phyloP scores from a whole-genome alignment of 345 rosid genomes.

The Sisymbrium irio region DNA sequence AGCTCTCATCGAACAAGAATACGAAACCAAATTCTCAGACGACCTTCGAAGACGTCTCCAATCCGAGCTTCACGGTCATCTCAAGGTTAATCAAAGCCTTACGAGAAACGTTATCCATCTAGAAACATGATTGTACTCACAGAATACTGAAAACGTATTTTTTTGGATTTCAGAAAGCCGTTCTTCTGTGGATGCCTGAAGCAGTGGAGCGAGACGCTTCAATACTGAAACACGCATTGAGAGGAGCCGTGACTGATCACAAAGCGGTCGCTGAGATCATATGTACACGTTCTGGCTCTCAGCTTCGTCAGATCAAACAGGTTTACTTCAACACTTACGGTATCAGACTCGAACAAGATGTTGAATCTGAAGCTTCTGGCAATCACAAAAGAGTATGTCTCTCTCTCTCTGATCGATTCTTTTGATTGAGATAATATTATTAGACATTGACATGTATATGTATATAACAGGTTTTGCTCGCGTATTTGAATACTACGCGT shows the following conservation, averaged over 20 bases:
- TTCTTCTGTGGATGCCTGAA: slow-evolving; percentile 57
- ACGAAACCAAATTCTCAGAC: slow-evolving; percentile 45
- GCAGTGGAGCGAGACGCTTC: slow-evolving; percentile 48
- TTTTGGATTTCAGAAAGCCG: slow-evolving; percentile 45
- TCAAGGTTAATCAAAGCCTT: slow-evolving; percentile 41
- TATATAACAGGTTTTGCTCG: slow-evolving; percentile 43
- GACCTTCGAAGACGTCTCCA: slow-evolving; percentile 50
- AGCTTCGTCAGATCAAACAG: slow-evolving; percentile 55
- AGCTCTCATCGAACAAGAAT: slow-evolving; percentile 57
- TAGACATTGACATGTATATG: background rate
- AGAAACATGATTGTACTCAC: background rate
- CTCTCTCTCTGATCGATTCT: background rate
- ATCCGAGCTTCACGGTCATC: slow-evolving; percentile 58
- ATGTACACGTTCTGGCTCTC: slow-evolving; percentile 51
- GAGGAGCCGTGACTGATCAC: slow-evolving; percentile 46
- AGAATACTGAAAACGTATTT: background rate
- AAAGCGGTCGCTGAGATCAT: slow-evolving; percentile 53
- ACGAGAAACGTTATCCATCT: background rate
- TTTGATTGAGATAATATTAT: background rate
- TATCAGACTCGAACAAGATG: slow-evolving; percentile 41
- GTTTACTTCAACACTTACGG: slow-evolving; percentile 39
- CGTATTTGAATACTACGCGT: slow-evolving; percentile 48
- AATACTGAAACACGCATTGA: slow-evolving; percentile 42
- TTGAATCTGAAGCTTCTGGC: slow-evolving; percentile 48
- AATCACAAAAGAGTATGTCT: slow-evolving; percentile 48